These are phyloP conservation scores for Penicillium sp. DNA, from an alignment of 2,329 filamentous ascomycete genomes.

Conservation along the genomic window DNA sequence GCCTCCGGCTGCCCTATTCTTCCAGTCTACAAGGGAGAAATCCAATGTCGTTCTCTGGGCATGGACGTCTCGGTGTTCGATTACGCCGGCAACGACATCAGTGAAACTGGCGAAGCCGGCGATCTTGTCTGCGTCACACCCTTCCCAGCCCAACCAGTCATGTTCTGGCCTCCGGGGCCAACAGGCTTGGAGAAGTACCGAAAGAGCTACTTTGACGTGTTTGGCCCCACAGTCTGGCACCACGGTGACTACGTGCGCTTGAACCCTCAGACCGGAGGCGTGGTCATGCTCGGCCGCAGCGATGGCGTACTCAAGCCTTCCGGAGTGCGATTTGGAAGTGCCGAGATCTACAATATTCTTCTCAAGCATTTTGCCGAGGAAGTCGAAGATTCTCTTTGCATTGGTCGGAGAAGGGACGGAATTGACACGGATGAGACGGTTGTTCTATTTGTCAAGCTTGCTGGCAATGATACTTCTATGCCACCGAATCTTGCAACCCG, in stretches of 20 bases:
- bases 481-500: constrained; percentile 56
- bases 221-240: constrained; percentile 69
- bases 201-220: constrained; percentile 83
- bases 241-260: constrained; percentile 86
- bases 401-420: constrained; percentile 67
- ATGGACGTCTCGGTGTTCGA: constrained; percentile 67
- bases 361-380: constrained; percentile 74
- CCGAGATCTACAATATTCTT: constrained; percentile 95
- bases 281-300: constrained; percentile 87
- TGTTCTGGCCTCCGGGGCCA: constrained; percentile 69
- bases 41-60: constrained; percentile 72
- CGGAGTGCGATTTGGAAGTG: constrained; percentile 85
- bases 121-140: constrained; percentile 82
- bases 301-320: constrained; percentile 91
- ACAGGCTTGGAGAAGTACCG: constrained; percentile 72
- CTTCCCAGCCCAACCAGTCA: constrained; percentile 87
- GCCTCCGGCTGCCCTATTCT: constrained; percentile 75
- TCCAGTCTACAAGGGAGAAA: constrained; percentile 68
- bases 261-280: constrained; percentile 67
- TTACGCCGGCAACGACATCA: constrained; percentile 56
- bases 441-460: constrained; percentile 80
- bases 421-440: constrained; percentile 80
- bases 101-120: constrained; percentile 64
- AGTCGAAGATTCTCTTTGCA: constrained; percentile 81
- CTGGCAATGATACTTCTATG: constrained; percentile 43